Percentiles rank a stretch among this genome's conserved stretches.
phyloP scores from a whole-genome alignment of 163 green algal genomes.

The Scenedesmus sp. region DNA sequence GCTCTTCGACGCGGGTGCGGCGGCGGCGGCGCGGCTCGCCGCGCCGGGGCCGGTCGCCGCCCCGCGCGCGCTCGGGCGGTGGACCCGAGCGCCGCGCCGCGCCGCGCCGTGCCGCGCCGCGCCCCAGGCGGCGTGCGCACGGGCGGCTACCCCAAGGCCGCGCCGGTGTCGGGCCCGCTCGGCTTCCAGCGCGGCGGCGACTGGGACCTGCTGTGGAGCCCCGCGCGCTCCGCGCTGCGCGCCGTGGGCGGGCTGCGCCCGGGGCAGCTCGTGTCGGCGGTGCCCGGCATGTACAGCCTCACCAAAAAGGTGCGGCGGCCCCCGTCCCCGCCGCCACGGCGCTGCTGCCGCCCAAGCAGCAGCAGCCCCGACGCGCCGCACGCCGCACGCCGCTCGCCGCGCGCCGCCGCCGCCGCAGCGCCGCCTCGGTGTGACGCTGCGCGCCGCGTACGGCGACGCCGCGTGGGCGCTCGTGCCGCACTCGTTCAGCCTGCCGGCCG shows the following conservation, averaged over 20 bases:
- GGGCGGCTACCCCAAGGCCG: slow-evolving; percentile 65
- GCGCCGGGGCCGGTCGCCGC: too few relatives aligned
- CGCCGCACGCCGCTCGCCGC: background rate
- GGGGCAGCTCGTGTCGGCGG: slow-evolving; percentile 71
- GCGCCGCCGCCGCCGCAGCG: slow-evolving; percentile 37
- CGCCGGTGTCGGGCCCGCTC: slow-evolving; percentile 59
- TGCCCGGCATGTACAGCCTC: slow-evolving; percentile 71
- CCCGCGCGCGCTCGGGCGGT: background rate
- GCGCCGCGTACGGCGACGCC: slow-evolving; percentile 44
- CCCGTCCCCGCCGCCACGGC: background rate
- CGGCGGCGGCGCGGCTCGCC: too few relatives aligned
- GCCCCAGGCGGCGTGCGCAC: slow-evolving; percentile 65
- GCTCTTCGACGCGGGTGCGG: slow-evolving; percentile 56
- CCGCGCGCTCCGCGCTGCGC: slow-evolving; percentile 58
- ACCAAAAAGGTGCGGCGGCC: slow-evolving; percentile 74
- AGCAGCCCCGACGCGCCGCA: background rate
- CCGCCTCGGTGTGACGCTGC: slow-evolving; percentile 65
- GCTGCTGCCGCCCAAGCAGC: background rate
- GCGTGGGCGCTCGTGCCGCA: slow-evolving; percentile 62
- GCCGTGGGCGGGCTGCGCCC: slow-evolving; percentile 45
- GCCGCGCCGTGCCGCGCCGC: too few relatives aligned
- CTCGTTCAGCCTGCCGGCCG: slow-evolving; percentile 63
- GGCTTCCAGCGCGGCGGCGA: slow-evolving; percentile 58
- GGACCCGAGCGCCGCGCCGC: too few relatives aligned
- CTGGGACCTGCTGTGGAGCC: slow-evolving; percentile 73